Conservation (phyloP, 1,284 basidiomycete genomes). For the Heterobasidion irregulare region DNA sequence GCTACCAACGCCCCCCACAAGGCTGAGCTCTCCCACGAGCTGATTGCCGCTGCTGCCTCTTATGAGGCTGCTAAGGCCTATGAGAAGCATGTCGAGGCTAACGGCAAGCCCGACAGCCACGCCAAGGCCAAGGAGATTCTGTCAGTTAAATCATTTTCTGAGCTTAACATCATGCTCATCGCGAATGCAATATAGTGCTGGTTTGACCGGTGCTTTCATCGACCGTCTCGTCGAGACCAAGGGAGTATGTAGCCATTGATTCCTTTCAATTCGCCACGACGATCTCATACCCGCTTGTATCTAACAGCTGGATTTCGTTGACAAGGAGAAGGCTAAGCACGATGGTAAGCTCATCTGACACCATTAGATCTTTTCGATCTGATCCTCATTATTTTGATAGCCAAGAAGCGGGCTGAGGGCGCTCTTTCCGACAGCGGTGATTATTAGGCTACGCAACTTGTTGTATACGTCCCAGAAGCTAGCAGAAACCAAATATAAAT, state of each 20-base stretch:
- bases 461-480: not conserved
- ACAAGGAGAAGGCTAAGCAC: conserved; percentile 35
- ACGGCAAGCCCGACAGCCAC: conserved; percentile 29
- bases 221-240: conserved; percentile 37
- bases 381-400: not conserved
- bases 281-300: not conserved
- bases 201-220: conserved; percentile 34
- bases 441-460: not conserved
- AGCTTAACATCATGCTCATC: not conserved
- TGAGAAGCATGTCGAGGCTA: conserved; percentile 28
- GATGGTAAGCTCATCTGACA: conserved; percentile 11
- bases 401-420: not conserved
- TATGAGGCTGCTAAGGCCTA: conserved; percentile 38
- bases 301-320: conserved; percentile 29
- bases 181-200: conserved; percentile 20
- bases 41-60: conserved; percentile 54
- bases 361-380: not conserved
- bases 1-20: conserved; percentile 44
- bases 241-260: conserved; percentile 19
- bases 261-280: not conserved
- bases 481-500: no score
- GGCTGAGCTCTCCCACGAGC: conserved; percentile 52
- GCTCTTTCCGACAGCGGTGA: not conserved
- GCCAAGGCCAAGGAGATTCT: conserved; percentile 31
- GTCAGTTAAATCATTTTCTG: conserved; percentile 10